Conservation (phyloP, 352 stramenopile genomes). For the Globisporangium irregulare region DNA sequence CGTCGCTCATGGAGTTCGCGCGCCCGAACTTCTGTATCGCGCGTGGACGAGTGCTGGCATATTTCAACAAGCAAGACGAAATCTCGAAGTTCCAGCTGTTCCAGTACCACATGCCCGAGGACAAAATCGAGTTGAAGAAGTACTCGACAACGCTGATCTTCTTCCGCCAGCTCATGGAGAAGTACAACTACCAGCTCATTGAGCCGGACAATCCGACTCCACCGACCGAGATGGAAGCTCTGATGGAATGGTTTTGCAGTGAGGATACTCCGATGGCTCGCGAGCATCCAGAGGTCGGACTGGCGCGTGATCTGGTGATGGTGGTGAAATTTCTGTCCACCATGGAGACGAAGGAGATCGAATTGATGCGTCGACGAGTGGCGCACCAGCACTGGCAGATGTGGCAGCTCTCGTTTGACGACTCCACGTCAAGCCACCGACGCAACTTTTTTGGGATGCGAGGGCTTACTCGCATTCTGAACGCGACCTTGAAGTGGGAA, state of each 20-base stretch:
- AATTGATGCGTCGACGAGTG: slow-evolving; percentile 82
- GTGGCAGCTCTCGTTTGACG: slow-evolving; percentile 89
- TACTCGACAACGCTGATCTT: slow-evolving; percentile 88
- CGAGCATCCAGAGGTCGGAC: slow-evolving; percentile 76
- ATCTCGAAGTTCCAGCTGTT: slow-evolving; percentile 70
- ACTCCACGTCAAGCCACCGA: slow-evolving; percentile 63
- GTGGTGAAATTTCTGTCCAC: slow-evolving; percentile 87
- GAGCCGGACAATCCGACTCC: slow-evolving; percentile 74
- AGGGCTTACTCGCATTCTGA: slow-evolving; percentile 59
- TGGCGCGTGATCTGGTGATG: slow-evolving; percentile 80
- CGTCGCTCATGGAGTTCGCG: slow-evolving; percentile 82
- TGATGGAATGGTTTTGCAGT: slow-evolving; percentile 89
- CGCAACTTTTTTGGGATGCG: slow-evolving; percentile 80
- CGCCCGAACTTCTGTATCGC: slow-evolving; percentile 72
- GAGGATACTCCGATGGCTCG: slow-evolving; percentile 73
- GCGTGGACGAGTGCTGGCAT: slow-evolving; percentile 71
- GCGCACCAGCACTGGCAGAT: slow-evolving; percentile 79
- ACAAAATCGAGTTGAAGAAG: slow-evolving; percentile 88
- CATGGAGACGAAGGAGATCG: slow-evolving; percentile 90
- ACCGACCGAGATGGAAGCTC: slow-evolving; percentile 87
- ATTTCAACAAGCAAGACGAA: slow-evolving; percentile 68
- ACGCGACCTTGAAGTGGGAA: slow-evolving; percentile 78
- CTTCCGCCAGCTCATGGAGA: slow-evolving; percentile 83
- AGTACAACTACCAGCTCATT: slow-evolving; percentile 82
- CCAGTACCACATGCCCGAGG: slow-evolving; percentile 87